These are phyloP conservation scores for Cruciata laevipes DNA, from an alignment of 257 asterid genomes.

Conservation along the genomic window DNA sequence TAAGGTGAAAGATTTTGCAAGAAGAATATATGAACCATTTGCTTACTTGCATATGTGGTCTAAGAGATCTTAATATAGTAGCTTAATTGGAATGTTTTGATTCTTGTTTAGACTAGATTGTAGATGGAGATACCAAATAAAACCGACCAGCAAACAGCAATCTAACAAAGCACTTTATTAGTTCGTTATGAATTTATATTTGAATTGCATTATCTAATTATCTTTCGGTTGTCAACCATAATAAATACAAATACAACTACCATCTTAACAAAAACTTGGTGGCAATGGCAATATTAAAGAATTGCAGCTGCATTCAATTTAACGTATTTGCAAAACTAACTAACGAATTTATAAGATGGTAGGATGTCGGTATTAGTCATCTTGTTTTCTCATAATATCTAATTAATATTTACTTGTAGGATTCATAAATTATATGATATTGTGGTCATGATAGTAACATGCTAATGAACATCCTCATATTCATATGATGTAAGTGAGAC, in stretches of 20 bases:
- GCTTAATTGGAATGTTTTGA: neutral
- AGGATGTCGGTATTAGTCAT: neutral
- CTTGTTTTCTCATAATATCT: too few relatives aligned
- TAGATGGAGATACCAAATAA: neutral
- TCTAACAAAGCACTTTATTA: neutral
- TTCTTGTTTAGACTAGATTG: neutral
- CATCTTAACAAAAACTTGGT: conserved; percentile 4
- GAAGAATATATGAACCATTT: neutral
- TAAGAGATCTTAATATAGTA: neutral
- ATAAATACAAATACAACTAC: neutral
- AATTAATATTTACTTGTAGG: neutral
- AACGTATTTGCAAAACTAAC: neutral
- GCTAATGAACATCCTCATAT: conserved; percentile 6
- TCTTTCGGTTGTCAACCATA: conserved; percentile 13
- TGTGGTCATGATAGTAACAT: neutral
- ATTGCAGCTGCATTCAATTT: neutral
- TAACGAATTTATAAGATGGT: neutral
- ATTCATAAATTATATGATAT: neutral
- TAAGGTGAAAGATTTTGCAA: neutral
- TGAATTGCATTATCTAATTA: neutral
- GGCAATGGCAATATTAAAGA: conserved; percentile 4
- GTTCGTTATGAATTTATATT: neutral
- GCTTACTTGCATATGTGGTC: neutral
- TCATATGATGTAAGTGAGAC: too few relatives aligned
- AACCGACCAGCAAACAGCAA: neutral